Percentiles rank a stretch among this genome's conserved stretches.
Conservation (phyloP, 148 eudicot species). For the Nepenthes gracilis region DNA sequence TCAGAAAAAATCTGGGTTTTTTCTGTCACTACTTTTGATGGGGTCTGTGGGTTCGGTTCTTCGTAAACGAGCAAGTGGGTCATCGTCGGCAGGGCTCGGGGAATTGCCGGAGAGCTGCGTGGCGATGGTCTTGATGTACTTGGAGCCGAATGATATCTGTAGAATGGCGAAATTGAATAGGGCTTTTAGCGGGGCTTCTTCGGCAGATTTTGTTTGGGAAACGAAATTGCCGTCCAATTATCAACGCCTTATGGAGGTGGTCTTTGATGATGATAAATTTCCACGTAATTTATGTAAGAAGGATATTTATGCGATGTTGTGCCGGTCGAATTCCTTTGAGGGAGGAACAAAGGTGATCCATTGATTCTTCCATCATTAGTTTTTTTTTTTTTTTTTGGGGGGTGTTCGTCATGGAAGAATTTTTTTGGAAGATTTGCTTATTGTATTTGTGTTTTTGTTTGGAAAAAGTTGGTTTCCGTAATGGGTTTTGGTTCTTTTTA, state of each 20-base stretch:
- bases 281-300: constrained; percentile 36
- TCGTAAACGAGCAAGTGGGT: constrained; percentile 13
- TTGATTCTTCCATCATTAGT: background rate
- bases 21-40: constrained; percentile 15
- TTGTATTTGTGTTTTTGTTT: background rate
- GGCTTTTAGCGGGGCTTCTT: constrained; percentile 52
- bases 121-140: constrained; percentile 45
- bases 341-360: constrained; percentile 19
- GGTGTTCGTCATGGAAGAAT: background rate
- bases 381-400: background rate
- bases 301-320: constrained; percentile 55
- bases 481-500: too few relatives aligned
- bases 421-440: background rate
- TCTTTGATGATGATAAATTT: constrained; percentile 22
- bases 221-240: constrained; percentile 65
- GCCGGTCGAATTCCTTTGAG: constrained; percentile 44
- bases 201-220: constrained; percentile 89
- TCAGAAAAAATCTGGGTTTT: too few relatives aligned
- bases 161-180: constrained; percentile 44
- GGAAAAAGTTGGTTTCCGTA: background rate
- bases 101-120: constrained; percentile 84
- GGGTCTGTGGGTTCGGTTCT: constrained; percentile 28
- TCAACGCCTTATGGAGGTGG: constrained; percentile 25
- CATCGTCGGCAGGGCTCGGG: constrained; percentile 37
- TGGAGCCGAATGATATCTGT: constrained; percentile 70